phyloP scores from a whole-genome alignment of 176 grass and related monocot genomes.

The Alloteropsis semialata region DNA sequence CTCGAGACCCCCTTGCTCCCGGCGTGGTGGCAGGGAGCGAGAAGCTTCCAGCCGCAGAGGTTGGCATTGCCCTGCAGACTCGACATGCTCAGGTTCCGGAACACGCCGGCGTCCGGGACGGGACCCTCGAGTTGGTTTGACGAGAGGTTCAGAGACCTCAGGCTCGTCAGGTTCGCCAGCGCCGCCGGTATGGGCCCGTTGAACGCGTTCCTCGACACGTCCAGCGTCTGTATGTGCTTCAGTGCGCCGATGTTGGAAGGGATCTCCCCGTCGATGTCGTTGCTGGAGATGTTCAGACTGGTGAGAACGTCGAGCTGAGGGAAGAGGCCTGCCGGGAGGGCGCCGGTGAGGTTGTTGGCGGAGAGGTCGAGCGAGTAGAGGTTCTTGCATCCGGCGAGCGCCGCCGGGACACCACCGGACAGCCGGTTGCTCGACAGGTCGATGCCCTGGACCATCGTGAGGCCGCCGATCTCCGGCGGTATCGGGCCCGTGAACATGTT shows the following conservation, averaged over 20 bases:
- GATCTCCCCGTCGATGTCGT: constrained; percentile 62
- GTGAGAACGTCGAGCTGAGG: constrained; percentile 70
- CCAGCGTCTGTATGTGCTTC: constrained; percentile 50
- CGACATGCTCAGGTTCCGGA: constrained; percentile 45
- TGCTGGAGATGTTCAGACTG: constrained; percentile 71
- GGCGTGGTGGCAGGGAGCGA: constrained; percentile 38
- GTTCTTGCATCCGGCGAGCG: constrained; percentile 74
- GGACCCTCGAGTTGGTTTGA: constrained; percentile 56
- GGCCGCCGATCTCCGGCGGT: constrained; percentile 55
- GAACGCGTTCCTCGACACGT: constrained; percentile 74
- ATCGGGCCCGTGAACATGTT: constrained; percentile 55
- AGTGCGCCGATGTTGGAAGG: constrained; percentile 34
- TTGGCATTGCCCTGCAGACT: constrained; percentile 65
- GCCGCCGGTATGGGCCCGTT: constrained; percentile 49
- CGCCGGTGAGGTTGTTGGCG: constrained; percentile 51
- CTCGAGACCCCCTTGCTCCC: constrained; percentile 37
- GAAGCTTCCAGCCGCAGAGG: constrained; percentile 68
- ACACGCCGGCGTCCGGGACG: constrained; percentile 63
- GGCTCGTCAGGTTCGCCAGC: constrained; percentile 59
- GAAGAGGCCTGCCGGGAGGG: constrained; percentile 48
- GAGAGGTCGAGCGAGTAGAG: constrained; percentile 71
- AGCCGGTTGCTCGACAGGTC: constrained; percentile 76
- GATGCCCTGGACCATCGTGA: constrained; percentile 70
- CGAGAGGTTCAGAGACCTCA: constrained; percentile 67
- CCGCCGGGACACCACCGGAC: constrained; percentile 59